Base-by-base conservation (phyloP, 2,329 filamentous ascomycete genomes). In the Purpureocillium lavendulum region DNA sequence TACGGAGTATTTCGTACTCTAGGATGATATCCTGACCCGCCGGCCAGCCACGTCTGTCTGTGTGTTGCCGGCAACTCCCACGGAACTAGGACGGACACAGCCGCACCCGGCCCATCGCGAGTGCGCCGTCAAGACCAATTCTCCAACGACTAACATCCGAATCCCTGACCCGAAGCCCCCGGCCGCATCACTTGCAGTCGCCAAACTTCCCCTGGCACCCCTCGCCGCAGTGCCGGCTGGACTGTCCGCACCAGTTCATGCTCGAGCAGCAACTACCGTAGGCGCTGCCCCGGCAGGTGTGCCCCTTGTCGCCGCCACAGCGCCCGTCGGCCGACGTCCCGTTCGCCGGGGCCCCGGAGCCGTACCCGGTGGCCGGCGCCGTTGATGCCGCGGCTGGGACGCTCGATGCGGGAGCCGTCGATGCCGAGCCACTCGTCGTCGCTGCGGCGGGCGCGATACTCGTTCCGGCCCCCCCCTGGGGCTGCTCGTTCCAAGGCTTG, bases 181-280 rank as follows among this genome's bases (percentile, higher is more conserved):
- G n/a, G n/a, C n/a, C n/a, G n/a, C 21, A 26, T 26, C 21, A 26
- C 21, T 26, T 26, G 49, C 63, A 66, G 26, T 51, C 44, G 13
- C 61, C 61, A 45, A 60, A 65, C n/a, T 39, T 48, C 8, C 44
- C 39, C 49, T 64, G 57, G 48, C 63, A 67, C 12, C 58, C 58
- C 30, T 54, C 56, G 10, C 52, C 53, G 45, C 64, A 66, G 42
- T 63, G 57, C 24, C 53, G 49, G 28, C 49, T 52, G 45, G 56
- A 58, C 32, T 49, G 53, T 6, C 62, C 61, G 40, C 69, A 71
- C 49, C 54, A 58, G 35, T 62, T 53, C 45, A 53, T 51, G 40
- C 49, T 53, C 13, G 63, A 67, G 54, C 67, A 71, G 55, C 68
- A 69, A 40, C 61, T 49, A 3, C 66, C 66, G 40, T 61, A 67